Conservation (phyloP, 805 yeast genomes). For the Candida silvatica region DNA sequence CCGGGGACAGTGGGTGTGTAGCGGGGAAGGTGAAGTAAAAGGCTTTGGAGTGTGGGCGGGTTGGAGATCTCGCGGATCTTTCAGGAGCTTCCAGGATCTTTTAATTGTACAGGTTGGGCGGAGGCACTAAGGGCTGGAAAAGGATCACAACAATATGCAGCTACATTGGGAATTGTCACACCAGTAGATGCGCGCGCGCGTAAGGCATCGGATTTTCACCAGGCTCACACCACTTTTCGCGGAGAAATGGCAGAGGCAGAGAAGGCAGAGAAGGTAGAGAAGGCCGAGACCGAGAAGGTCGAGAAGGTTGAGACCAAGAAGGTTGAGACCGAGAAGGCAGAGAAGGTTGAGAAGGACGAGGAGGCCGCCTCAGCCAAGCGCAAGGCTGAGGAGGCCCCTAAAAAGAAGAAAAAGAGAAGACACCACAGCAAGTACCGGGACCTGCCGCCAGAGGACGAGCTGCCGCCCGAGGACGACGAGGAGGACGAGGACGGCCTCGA, state of each 20-base stretch:
- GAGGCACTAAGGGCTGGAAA: no score
- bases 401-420: slow-evolving; percentile 13
- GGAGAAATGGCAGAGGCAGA: slow-evolving; percentile 2
- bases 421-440: slow-evolving; percentile 17
- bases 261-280: neutral
- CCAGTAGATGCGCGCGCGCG: no score
- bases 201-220: no score
- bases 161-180: no score
- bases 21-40: no score
- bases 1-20: no score
- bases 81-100: no score
- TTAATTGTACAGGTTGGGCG: no score
- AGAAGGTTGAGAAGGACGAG: neutral
- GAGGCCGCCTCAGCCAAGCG: neutral
- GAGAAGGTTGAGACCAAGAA: slow-evolving; percentile 2
- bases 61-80: no score
- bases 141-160: no score
- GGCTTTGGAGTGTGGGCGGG: no score
- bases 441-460: slow-evolving; percentile 10
- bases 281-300: neutral
- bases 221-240: no score
- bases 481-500: slow-evolving; percentile 29
- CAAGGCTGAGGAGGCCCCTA: neutral
- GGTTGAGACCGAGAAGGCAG: neutral
- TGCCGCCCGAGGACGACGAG: slow-evolving; percentile 8